These are phyloP conservation scores for Sphaerobolus stellatus DNA, from an alignment of 1,284 basidiomycete species.

Conservation along the genomic window DNA sequence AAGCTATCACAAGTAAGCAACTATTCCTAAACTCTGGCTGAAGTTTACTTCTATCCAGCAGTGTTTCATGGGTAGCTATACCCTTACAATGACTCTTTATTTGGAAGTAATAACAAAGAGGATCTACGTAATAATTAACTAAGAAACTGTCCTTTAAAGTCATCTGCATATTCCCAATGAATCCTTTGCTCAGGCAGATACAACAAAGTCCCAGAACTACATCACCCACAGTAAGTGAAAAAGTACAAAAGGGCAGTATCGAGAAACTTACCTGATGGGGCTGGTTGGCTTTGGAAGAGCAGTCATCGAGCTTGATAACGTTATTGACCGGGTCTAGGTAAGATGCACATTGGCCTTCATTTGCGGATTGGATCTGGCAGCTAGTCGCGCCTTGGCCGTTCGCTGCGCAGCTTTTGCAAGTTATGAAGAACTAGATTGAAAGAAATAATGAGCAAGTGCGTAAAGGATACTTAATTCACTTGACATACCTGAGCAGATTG, in stretches of 20 bases:
- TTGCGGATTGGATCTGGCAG: constrained; percentile 1
- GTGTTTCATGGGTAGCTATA: too few relatives aligned
- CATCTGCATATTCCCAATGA: too few relatives aligned
- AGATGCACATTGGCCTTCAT: neutral
- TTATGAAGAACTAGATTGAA: neutral
- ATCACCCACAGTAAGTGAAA: neutral
- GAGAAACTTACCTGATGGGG: neutral
- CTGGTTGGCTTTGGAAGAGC: neutral
- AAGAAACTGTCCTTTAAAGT: too few relatives aligned
- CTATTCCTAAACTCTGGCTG: too few relatives aligned
- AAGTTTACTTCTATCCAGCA: too few relatives aligned
- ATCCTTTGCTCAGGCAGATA: too few relatives aligned
- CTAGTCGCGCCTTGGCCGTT: neutral
- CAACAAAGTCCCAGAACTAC: neutral
- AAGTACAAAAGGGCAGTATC: neutral
- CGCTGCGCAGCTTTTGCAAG: neutral
- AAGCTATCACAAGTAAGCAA: too few relatives aligned
- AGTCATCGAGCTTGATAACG: constrained; percentile 2
- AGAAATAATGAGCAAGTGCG: neutral
- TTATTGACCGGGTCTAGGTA: neutral
- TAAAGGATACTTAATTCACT: neutral
- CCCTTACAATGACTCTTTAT: too few relatives aligned
- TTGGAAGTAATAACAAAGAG: too few relatives aligned
- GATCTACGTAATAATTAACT: too few relatives aligned
- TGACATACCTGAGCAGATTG: neutral